These are phyloP conservation scores for Diaporthe australafricana DNA, from an alignment of 2,329 filamentous ascomycete species.

Conservation along the genomic window DNA sequence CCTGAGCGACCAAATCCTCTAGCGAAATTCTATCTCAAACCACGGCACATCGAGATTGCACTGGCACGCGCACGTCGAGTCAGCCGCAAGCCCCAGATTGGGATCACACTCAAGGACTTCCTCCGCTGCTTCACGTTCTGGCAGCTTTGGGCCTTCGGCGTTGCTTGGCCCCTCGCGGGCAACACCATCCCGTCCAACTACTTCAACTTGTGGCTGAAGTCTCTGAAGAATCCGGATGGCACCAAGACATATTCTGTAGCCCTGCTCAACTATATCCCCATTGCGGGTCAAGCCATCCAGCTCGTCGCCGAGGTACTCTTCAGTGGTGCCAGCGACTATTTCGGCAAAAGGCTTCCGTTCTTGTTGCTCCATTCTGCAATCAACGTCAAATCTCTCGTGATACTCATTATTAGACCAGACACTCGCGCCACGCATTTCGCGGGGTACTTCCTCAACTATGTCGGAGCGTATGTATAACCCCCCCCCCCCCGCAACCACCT, in stretches of 20 bases:
- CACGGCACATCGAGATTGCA: constrained; percentile 31
- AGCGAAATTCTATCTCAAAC: constrained; percentile 28
- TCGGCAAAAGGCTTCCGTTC: constrained; percentile 17
- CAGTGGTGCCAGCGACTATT: constrained; percentile 29
- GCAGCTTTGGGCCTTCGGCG: constrained; percentile 29
- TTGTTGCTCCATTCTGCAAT: constrained; percentile 29
- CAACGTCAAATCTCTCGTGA: constrained; percentile 24
- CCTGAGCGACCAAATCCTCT: constrained; percentile 31
- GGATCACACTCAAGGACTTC: constrained; percentile 25
- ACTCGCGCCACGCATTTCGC: constrained; percentile 19
- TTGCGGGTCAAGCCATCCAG: constrained; percentile 27
- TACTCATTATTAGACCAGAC: constrained; percentile 20
- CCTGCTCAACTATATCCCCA: constrained; percentile 33
- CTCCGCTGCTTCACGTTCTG: constrained; percentile 31
- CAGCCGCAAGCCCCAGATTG: constrained; percentile 25
- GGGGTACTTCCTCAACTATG: constrained; percentile 29
- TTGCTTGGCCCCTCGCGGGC: constrained; percentile 28
- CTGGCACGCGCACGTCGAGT: constrained; percentile 26
- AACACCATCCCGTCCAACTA: constrained; percentile 27
- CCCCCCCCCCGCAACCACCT: too few relatives aligned
- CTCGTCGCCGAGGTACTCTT: constrained; percentile 26
- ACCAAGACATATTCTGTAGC: constrained; percentile 22
- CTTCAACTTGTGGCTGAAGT: constrained; percentile 34
- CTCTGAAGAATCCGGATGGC: constrained; percentile 26
- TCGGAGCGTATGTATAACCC: constrained; percentile 19